A percentile compares a stretch with the other conserved stretches of the same genome.
phyloP scores from a whole-genome alignment of 2,329 filamentous ascomycete species.

The Alternaria metachromatica region DNA sequence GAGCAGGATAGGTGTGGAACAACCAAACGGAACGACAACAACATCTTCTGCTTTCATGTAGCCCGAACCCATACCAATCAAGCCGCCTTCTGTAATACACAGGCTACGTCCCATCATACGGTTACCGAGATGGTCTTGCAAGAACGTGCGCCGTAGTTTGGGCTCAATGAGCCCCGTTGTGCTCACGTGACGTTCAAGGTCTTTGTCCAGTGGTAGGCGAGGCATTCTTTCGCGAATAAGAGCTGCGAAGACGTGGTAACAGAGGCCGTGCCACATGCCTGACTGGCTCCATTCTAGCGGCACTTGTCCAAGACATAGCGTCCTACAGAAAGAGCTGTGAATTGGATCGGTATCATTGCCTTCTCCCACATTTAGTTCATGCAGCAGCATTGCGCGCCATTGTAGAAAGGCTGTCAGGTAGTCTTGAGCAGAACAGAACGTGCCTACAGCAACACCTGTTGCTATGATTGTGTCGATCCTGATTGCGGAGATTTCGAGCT shows the following conservation, averaged over 20 bases:
- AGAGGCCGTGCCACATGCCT: background rate
- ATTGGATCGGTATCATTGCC: background rate
- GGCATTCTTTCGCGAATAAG: background rate
- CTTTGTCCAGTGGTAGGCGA: background rate
- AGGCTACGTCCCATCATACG: background rate
- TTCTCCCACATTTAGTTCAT: background rate
- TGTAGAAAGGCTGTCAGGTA: background rate
- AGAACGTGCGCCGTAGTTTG: background rate
- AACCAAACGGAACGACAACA: background rate
- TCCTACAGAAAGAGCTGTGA: background rate
- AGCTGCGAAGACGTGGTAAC: background rate
- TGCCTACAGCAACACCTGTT: background rate
- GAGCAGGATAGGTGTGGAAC: background rate
- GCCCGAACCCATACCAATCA: background rate
- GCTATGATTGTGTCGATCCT: background rate
- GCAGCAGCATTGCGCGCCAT: background rate
- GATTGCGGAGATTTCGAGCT: background rate
- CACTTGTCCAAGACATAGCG: background rate
- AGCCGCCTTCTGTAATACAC: background rate
- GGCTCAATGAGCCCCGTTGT: background rate
- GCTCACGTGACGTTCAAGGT: background rate
- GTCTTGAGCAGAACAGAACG: background rate
- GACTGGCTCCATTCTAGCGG: background rate
- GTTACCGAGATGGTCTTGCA: background rate
- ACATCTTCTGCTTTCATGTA: background rate